Conservation (phyloP, 73 alveolate genomes). For the Paramecium octaurelia region DNA sequence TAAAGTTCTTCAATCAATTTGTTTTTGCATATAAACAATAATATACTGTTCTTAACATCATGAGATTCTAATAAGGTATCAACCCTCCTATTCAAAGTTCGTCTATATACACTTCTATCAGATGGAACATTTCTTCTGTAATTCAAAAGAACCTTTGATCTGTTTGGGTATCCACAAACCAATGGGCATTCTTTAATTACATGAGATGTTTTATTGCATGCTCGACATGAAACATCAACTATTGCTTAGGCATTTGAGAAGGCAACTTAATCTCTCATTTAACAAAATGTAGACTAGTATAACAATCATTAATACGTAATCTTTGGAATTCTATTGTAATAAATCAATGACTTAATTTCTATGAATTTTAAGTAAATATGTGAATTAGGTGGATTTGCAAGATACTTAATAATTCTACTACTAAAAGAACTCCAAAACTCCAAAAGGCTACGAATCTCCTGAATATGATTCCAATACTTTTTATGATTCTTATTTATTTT, state of each 20-base stretch:
- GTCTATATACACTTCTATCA: neutral
- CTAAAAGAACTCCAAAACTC: neutral
- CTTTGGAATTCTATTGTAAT: neutral
- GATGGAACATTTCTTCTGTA: constrained; percentile 40
- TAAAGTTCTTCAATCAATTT: neutral
- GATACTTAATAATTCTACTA: neutral
- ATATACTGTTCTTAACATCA: neutral
- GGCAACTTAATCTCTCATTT: neutral
- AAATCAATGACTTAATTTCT: neutral
- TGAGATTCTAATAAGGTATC: neutral
- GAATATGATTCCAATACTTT: neutral
- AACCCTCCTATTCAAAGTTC: neutral
- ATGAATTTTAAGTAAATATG: neutral
- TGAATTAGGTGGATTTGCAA: constrained; percentile 33
- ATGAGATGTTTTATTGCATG: constrained; percentile 34
- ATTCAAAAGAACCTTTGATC: constrained; percentile 5
- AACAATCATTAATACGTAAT: neutral
- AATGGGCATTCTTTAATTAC: constrained; percentile 23
- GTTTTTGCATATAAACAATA: neutral
- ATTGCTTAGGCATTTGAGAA: neutral
- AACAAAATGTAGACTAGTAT: neutral
- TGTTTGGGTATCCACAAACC: constrained; percentile 52
- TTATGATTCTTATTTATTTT: neutral
- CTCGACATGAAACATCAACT: neutral
- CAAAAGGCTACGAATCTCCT: neutral